Evolutionary conservation across 208 protist genomes (phyloP), one percentile per base, ranked within the genome.

Genomic region (Leishmania arabica): DNA sequence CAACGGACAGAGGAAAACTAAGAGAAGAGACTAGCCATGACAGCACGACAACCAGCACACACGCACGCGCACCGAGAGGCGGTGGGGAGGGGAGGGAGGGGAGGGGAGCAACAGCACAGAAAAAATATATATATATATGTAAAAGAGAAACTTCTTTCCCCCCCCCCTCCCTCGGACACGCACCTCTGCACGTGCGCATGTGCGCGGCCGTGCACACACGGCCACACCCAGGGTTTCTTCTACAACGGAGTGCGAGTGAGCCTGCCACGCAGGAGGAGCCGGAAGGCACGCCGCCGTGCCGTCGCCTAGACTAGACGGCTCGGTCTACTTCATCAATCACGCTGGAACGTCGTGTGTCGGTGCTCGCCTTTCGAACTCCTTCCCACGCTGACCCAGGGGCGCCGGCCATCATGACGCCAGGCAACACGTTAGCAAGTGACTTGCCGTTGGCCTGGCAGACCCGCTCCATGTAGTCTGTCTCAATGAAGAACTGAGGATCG

Each of bases 401-500:
- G 21, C 40, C 40, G 21, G 15, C 40, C 8, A 37, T 37, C 40
- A 47, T 51, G 47, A 71, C 74, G 47, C 88, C 85, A 21, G 74
- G 70, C 27, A 94, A 66, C 73, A 98, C 87, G 69, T 89, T 87
- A 5, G 86, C 64, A 8, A 94, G 74, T 53, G 84, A 80, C 70
- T 95, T 92, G 11, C 94, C 94, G 82, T 93, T 95, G 15, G 90
- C 88, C 51, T 76, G 82, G 89, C 95, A 99, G 62, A 99, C 89
- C 65, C 84, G 70, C 70, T 97, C 92, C 75, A 98, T 91, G 79
- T 98, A 85, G 64, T 92, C 86, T n/a, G 88, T 77, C 72, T 99
- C 97, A 27, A 99, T 77, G 83, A 95, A 99, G 40, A 95, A 95
- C 77, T 93, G 87, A 45, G 98, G 90, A 27, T 95, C 89, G 58